A percentile compares a stretch with the other conserved stretches of the same genome.
These are phyloP conservation scores for Suhomyces xylopsoci DNA, from an alignment of 805 yeast species.

Conservation along the genomic window DNA sequence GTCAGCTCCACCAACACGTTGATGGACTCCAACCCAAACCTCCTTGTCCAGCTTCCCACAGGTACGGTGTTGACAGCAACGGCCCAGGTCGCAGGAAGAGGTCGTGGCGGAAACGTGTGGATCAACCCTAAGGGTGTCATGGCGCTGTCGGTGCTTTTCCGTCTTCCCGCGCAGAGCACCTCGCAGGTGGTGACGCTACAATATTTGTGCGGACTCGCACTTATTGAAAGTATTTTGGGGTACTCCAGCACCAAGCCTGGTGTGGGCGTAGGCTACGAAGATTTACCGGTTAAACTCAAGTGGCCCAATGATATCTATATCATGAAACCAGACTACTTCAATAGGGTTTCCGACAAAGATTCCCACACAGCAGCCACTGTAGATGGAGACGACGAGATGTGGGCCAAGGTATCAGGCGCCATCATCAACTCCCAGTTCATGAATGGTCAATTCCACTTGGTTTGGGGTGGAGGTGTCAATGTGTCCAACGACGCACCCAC, in stretches of 20 bases:
- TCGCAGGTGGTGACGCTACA: conserved; percentile 74
- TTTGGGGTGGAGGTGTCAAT: conserved; percentile 87
- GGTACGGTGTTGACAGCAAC: conserved; percentile 74
- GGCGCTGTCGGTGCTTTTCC: conserved; percentile 72
- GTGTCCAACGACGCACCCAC: conserved; percentile 87
- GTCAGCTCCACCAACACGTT: conserved; percentile 83
- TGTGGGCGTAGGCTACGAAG: conserved; percentile 55
- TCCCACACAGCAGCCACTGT: conserved; percentile 31
- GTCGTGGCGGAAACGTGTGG: conserved; percentile 95
- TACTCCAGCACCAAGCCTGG: conserved; percentile 46
- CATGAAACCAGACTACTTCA: conserved; percentile 57
- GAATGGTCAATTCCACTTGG: conserved; percentile 57
- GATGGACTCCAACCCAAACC: conserved; percentile 65
- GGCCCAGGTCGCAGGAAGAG: conserved; percentile 85
- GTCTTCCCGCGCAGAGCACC: conserved; percentile 40
- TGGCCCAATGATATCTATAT: conserved; percentile 97
- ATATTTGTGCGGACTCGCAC: conserved; percentile 78
- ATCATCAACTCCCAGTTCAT: conserved; percentile 74
- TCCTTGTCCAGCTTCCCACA: conserved; percentile 60
- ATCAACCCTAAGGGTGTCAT: conserved; percentile 89
- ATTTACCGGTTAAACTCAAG: conserved; percentile 76
- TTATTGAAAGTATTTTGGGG: conserved; percentile 68
- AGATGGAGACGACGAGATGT: conserved; percentile 59
- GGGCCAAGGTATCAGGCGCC: conserved; percentile 79
- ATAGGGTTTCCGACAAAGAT: conserved; percentile 26